Base-by-base conservation (phyloP, 768 basidiomycete species). In the Punctularia strigosozonata region DNA sequence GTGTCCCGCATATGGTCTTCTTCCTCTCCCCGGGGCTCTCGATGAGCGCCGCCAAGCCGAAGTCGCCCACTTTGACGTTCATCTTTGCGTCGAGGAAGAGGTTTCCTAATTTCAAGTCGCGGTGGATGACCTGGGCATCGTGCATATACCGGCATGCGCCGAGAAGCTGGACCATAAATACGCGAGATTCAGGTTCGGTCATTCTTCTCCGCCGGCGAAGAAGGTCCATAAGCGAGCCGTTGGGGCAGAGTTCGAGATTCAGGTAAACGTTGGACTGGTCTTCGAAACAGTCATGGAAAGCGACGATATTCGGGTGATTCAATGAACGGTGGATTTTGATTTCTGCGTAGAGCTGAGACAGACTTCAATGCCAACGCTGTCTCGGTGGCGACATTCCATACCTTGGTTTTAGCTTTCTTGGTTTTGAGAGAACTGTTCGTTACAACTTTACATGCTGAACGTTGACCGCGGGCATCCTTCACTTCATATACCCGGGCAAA, bases 121-220 rank as follows among this genome's bases (percentile, higher is more conserved):
- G 84, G 59, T 97, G 94, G 55, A 99, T 99, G 52, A 99, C 88
- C 48, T 91, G 88, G 54, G 91, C 83, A 21, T 73, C 73, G 58
- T 98, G 94, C 91, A 99, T 94, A 66, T 97, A 97, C 51, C 89
- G 79, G 59, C 90, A 94, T 2, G 94, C 92, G 17, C 89, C 90
- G 52, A 95, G 82, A 46, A 98, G 75, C 55, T 99, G 94, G 5
- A 95, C 73, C 65, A 95, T 75, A 64, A 85, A 92, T 63, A 80
- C 91, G 12, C 94, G 81, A 1, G 87, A 73, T 57, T 98, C 94
- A 2, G 88, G 84, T 56, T 98, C 95, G 13, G 83, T 80, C 60
- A 91, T 85, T 21, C 87, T 78, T 30, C 80, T 74, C 2, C 91
- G 83, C 2, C 80, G 77, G 15, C 88, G 81, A 25, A 97, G 74